These are phyloP conservation scores for Zalaria sp. DNA, from an alignment of 2,329 filamentous ascomycete genomes.

Conservation along the genomic window DNA sequence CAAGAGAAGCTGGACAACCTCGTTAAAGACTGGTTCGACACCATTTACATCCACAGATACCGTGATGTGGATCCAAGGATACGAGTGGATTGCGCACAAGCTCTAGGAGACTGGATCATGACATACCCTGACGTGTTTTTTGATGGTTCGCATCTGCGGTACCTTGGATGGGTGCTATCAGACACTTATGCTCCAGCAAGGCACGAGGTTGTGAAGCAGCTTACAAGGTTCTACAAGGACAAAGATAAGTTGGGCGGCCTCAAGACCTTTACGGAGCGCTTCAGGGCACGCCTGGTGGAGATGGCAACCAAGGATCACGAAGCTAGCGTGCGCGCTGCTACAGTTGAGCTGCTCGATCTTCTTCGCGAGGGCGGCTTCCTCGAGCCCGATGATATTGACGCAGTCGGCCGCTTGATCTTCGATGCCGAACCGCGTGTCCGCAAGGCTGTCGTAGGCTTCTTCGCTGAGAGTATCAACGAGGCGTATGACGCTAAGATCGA, in stretches of 20 bases:
- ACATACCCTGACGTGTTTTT: conserved; percentile 77
- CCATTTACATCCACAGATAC: conserved; percentile 89
- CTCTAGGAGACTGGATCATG: conserved; percentile 79
- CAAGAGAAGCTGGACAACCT: conserved; percentile 55
- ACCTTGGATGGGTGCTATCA: conserved; percentile 89
- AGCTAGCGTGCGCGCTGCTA: conserved; percentile 60
- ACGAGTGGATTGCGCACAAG: conserved; percentile 73
- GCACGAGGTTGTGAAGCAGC: conserved; percentile 73
- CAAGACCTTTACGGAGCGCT: conserved; percentile 85
- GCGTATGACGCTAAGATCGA: conserved; percentile 67
- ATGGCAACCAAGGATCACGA: conserved; percentile 84
- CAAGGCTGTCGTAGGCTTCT: conserved; percentile 81
- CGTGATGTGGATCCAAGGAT: conserved; percentile 86
- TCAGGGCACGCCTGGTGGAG: conserved; percentile 74
- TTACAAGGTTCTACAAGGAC: conserved; percentile 65
- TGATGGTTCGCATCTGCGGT: conserved; percentile 78
- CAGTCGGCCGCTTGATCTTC: conserved; percentile 75
- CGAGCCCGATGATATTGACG: conserved; percentile 82
- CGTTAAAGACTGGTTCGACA: conserved; percentile 78
- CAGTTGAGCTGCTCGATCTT: conserved; percentile 68
- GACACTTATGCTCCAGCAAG: conserved; percentile 63
- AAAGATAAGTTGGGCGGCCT: conserved; percentile 63
- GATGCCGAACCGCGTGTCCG: conserved; percentile 74
- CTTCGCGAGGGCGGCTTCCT: conserved; percentile 74
- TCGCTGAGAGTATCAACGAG: conserved; percentile 74